phyloP scores from a whole-genome alignment of 495 filamentous ascomycete species.

The Xylaria sp. region DNA sequence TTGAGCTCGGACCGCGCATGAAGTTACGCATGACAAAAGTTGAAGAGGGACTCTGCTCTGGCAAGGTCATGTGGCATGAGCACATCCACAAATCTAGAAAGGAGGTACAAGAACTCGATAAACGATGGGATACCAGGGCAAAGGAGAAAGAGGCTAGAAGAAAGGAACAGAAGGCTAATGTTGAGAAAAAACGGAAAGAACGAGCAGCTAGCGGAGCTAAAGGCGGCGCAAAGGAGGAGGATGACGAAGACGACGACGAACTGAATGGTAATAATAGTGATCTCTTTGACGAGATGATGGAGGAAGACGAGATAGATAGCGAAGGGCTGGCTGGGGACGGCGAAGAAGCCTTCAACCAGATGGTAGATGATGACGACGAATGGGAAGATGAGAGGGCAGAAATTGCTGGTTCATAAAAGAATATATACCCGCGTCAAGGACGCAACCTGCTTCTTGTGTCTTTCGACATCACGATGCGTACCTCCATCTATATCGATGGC shows the following conservation, averaged over 20 bases:
- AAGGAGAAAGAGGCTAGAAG: conserved; percentile 83
- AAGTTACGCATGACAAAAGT: conserved; percentile 91
- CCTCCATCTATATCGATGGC: background rate
- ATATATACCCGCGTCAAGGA: conserved; percentile 24
- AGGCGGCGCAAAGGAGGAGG: conserved; percentile 61
- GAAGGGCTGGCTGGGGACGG: conserved; percentile 64
- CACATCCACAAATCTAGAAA: conserved; percentile 81
- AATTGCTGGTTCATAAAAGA: conserved; percentile 40
- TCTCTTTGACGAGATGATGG: conserved; percentile 61
- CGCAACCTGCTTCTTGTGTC: background rate
- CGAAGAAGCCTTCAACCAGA: conserved; percentile 62
- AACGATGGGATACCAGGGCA: conserved; percentile 76
- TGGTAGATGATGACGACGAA: conserved; percentile 61
- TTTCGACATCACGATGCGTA: background rate
- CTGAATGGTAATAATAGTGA: conserved; percentile 59
- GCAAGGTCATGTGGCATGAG: conserved; percentile 97
- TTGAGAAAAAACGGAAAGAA: conserved; percentile 77
- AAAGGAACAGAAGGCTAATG: conserved; percentile 83
- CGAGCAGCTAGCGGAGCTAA: conserved; percentile 53
- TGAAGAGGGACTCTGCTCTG: conserved; percentile 89
- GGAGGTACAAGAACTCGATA: conserved; percentile 78
- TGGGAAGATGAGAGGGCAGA: conserved; percentile 61
- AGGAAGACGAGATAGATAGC: conserved; percentile 61
- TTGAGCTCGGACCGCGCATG: conserved; percentile 92
- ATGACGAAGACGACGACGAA: conserved; percentile 67